These are phyloP conservation scores for Licmophora abbreviata DNA, from an alignment of 108 stramenopile genomes.

Conservation along the genomic window DNA sequence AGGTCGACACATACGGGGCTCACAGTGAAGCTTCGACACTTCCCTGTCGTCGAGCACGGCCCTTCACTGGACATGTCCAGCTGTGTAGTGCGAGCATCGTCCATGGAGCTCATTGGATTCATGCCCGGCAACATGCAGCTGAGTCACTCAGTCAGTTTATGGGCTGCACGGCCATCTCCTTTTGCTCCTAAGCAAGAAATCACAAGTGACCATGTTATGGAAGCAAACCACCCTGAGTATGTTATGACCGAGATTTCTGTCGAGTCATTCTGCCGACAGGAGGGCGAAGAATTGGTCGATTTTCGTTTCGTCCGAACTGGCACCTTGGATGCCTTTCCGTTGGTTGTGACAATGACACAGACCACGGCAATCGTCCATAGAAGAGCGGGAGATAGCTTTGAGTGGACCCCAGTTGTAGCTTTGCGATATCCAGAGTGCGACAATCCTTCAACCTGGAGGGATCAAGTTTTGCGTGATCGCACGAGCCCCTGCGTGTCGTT, in stretches of 20 bases:
- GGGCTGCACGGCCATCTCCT: no score
- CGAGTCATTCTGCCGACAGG: constrained; percentile 5
- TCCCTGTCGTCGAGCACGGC: neutral
- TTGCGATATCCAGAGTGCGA: constrained; percentile 25
- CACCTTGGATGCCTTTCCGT: constrained; percentile 54
- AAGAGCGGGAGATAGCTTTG: constrained; percentile 22
- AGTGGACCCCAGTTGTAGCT: constrained; percentile 41
- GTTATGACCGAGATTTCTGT: constrained; percentile 9
- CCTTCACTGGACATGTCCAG: neutral
- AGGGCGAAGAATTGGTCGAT: constrained; percentile 34
- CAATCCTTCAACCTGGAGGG: no score
- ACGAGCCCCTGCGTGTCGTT: constrained; percentile 34
- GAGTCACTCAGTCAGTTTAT: neutral
- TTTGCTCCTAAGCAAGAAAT: no score
- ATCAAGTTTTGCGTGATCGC: no score
- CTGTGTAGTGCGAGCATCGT: neutral
- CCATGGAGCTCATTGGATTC: constrained; percentile 4
- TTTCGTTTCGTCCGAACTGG: constrained; percentile 60
- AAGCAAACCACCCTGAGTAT: no score
- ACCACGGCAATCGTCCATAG: constrained; percentile 42
- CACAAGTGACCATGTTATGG: no score
- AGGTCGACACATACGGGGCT: no score
- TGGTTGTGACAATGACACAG: constrained; percentile 42
- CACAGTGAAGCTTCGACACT: neutral
- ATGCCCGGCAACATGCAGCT: neutral